Evolutionary conservation across 441 rosid genomes (phyloP).

Genomic region (Metrosideros polymorpha): DNA sequence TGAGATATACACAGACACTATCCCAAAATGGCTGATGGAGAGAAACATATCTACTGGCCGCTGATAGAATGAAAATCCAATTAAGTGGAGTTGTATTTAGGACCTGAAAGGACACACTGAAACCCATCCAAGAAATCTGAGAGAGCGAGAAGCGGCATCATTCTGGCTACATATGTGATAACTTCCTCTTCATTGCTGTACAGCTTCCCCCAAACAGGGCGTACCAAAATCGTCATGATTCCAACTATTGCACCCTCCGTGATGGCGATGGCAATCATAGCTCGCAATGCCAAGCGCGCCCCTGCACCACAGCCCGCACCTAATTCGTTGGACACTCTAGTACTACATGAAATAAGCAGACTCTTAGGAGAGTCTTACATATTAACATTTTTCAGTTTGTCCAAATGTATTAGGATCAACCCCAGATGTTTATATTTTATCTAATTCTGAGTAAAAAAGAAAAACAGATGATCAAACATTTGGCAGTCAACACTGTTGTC

Average conservation of each 20-base stretch:
- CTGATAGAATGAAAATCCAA: neutral
- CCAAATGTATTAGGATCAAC: neutral
- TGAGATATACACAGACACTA: neutral
- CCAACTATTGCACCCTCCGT: conserved; percentile 20
- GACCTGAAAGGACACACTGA: conserved; percentile 43
- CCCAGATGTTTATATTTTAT: neutral
- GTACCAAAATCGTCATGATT: conserved; percentile 16
- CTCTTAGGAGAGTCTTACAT: neutral
- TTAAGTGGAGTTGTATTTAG: neutral
- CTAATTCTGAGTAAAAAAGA: neutral
- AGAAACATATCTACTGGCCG: neutral
- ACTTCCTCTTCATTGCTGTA: conserved; percentile 42
- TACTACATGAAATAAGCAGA: conserved; percentile 5
- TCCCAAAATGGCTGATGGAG: neutral
- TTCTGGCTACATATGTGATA: conserved; percentile 25
- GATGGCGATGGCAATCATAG: conserved; percentile 26
- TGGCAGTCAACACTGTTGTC: neutral
- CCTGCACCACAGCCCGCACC: conserved; percentile 27
- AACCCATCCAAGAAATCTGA: conserved; percentile 43
- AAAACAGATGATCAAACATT: neutral
- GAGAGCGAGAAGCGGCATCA: conserved; percentile 34
- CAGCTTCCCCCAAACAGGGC: conserved; percentile 29
- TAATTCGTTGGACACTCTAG: conserved; percentile 36
- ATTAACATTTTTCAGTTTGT: neutral
- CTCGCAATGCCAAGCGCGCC: conserved; percentile 19